Evolutionary conservation across 2,329 filamentous ascomycete species (phyloP), one percentile per base, ranked within the genome.

Genomic region (Penicillium sp.): DNA sequence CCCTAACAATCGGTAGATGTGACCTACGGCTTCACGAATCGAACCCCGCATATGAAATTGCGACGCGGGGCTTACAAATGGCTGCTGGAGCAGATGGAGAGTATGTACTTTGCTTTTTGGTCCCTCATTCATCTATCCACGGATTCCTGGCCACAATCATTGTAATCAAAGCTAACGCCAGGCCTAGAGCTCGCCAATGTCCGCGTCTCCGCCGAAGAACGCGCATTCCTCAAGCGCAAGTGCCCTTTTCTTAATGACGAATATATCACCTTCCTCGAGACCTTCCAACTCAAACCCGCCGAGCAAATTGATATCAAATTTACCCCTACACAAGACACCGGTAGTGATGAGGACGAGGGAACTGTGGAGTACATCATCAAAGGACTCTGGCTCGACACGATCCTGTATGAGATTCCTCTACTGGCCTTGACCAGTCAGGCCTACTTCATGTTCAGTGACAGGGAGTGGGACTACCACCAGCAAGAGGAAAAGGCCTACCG

Each of bases 401-500:
- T 99, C 54, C 84, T 99, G 21, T 99, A 99, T 77, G 94, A 99
- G 77, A 97, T 99, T 54, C 94, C 94, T 0, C 82, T 99, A 19
- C 82, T 99, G 18, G 92, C 95, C 2, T 76, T 99, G 60, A 91
- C 93, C 1, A 97, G 92, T 44, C 93, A 99, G 74, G 91, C 94
- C 46, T 99, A 97, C 77, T 99, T 99, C 82, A 92, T 90, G 69
- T 97, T 96, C 75, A 91, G 92, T 79, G 92, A 99, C 70, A 90
- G 77, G 48, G 92, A 97, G 71, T 99, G 94, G 94, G 87, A 84
- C 65, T 89, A 97, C 67, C 84, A 89, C 5, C 88, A 88, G 2
- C 94, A 99, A 72, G 86, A 96, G 67, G 88, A 96, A 46, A 88
- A 88, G 63, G 92, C 94, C 1, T 91, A 87, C 59, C 79, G 84